Conservation (phyloP, 2,329 filamentous ascomycete genomes). For the Verticillium alfalfae region DNA sequence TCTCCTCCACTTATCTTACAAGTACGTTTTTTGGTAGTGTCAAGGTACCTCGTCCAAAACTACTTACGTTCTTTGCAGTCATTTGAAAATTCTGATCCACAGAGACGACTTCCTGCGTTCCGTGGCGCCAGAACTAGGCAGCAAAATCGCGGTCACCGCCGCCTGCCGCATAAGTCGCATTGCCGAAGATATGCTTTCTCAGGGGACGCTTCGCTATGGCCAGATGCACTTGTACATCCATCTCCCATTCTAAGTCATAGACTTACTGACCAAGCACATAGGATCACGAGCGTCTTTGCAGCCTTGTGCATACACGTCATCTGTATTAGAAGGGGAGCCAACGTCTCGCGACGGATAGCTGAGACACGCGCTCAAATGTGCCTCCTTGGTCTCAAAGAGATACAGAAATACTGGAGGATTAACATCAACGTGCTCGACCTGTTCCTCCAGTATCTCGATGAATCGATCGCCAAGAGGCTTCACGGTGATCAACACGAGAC, state of each 20-base stretch:
- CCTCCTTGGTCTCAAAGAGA: conserved; percentile 28
- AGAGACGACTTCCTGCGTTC: conserved; percentile 23
- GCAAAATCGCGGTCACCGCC: conserved; percentile 21
- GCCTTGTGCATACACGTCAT: conserved; percentile 31
- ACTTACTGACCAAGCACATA: not conserved
- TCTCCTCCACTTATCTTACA: conserved; percentile 29
- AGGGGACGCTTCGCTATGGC: conserved; percentile 25
- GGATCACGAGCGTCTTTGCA: conserved; percentile 29
- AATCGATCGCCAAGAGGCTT: conserved; percentile 21
- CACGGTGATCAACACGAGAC: conserved; percentile 20
- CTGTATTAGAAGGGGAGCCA: conserved; percentile 23
- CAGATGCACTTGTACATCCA: conserved; percentile 29
- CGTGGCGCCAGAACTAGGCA: conserved; percentile 7
- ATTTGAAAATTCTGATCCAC: conserved; percentile 28
- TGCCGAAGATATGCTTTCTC: conserved; percentile 29
- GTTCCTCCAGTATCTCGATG: conserved; percentile 30
- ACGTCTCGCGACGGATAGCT: conserved; percentile 25
- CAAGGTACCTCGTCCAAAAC: not conserved
- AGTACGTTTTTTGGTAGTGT: conserved; percentile 14
- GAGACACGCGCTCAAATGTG: conserved; percentile 30
- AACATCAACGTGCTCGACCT: conserved; percentile 31
- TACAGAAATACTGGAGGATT: conserved; percentile 31
- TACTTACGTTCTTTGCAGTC: conserved; percentile 12
- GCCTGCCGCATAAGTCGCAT: conserved; percentile 29
- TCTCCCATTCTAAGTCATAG: not conserved